Conservation (phyloP, 2,329 filamentous ascomycete genomes). For the Hypocrella siamensis region DNA sequence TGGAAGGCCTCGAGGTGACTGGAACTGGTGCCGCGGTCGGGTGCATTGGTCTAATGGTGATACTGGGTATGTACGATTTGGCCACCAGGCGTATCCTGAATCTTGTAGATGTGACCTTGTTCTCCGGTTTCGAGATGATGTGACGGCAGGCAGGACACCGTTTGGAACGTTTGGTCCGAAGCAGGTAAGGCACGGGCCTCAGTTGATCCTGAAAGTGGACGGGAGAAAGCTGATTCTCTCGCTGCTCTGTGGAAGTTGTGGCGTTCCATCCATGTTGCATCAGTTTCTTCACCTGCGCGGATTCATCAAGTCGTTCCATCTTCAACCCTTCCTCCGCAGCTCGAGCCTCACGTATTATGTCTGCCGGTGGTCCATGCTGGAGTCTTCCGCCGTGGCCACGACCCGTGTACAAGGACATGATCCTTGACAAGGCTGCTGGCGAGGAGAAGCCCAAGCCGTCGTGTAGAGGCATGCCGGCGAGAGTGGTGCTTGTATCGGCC, state of each 20-base stretch:
- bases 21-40: conserved; percentile 19
- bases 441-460: conserved; percentile 45
- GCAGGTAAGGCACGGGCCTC: conserved; percentile 64
- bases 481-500: conserved; percentile 39
- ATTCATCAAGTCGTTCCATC: conserved; percentile 45
- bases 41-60: conserved; percentile 53
- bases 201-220: conserved; percentile 57
- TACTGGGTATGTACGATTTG: conserved; percentile 70
- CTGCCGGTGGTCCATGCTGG: conserved; percentile 50
- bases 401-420: conserved; percentile 80
- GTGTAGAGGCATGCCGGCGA: conserved; percentile 26
- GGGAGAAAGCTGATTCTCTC: conserved; percentile 33
- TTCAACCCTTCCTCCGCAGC: conserved; percentile 56
- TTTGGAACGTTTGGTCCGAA: conserved; percentile 86
- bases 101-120: conserved; percentile 73
- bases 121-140: conserved; percentile 87
- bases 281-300: conserved; percentile 42
- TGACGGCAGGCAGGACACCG: conserved; percentile 85
- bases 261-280: conserved; percentile 45
- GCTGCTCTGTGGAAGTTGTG: conserved; percentile 36
- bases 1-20: conserved; percentile 16
- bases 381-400: conserved; percentile 47
- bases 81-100: conserved; percentile 90
- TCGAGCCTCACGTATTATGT: conserved; percentile 68
- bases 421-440: conserved; percentile 66